Conservation (phyloP, 2,329 filamentous ascomycete species). For the Fusarium dlaminii region DNA sequence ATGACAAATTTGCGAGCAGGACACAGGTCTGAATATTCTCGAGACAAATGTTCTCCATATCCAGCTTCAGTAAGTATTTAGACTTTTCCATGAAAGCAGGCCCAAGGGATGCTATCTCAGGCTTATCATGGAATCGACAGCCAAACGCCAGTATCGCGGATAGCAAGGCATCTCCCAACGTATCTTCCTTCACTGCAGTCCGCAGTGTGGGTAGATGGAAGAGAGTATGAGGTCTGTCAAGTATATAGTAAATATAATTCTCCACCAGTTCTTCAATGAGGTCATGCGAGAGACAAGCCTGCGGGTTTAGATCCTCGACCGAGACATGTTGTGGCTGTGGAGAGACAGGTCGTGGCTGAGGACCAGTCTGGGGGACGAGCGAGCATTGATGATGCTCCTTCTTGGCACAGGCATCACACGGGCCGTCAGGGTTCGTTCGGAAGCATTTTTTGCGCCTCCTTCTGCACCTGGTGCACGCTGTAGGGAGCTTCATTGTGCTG, state of each 20-base stretch:
- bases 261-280: conserved; percentile 9
- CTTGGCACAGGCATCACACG: neutral
- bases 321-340: neutral
- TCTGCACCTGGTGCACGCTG: conserved; percentile 4
- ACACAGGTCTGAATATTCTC: conserved; percentile 10
- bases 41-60: conserved; percentile 5
- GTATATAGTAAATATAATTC: conserved; percentile 10
- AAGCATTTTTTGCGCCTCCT: conserved; percentile 8
- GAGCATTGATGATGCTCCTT: neutral
- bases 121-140: neutral
- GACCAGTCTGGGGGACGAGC: neutral
- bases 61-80: neutral
- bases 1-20: conserved; percentile 4
- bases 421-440: neutral
- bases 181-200: neutral
- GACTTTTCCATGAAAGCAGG: conserved; percentile 3
- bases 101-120: neutral
- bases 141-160: conserved; percentile 4
- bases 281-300: conserved; percentile 1
- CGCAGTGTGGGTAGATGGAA: neutral
- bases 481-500: neutral
- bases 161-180: neutral
- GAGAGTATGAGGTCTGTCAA: neutral
- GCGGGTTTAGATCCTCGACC: neutral
- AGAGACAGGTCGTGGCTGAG: neutral